These are phyloP conservation scores for Xylaria sp. DNA, from an alignment of 2,329 filamentous ascomycete species.

Conservation along the genomic window DNA sequence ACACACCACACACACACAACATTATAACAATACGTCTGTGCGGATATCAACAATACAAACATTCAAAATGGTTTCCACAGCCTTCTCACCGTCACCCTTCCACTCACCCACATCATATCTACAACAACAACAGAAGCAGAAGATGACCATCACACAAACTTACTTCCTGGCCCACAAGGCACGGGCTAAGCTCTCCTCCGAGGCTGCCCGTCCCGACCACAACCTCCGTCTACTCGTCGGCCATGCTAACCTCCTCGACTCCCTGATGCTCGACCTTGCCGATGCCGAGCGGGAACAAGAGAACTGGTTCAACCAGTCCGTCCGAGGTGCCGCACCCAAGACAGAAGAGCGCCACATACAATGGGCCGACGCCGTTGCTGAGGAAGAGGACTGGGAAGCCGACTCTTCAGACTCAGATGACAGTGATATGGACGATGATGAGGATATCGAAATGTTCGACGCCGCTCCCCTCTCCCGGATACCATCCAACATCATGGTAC, in stretches of 20 bases:
- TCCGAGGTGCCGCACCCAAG: conserved; percentile 74
- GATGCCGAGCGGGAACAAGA: conserved; percentile 96
- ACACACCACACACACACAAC: neutral
- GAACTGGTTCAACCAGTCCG: conserved; percentile 96
- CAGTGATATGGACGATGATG: conserved; percentile 62
- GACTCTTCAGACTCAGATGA: conserved; percentile 69
- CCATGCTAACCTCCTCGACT: conserved; percentile 97
- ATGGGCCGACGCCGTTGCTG: conserved; percentile 83
- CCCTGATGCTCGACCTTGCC: conserved; percentile 89
- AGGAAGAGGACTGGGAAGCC: conserved; percentile 72
- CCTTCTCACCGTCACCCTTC: conserved; percentile 42
- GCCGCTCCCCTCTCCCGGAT: conserved; percentile 59
- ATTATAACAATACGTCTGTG: conserved; percentile 24
- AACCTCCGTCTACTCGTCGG: conserved; percentile 94
- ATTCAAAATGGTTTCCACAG: conserved; percentile 52
- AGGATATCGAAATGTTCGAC: conserved; percentile 67
- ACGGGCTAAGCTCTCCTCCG: conserved; percentile 91
- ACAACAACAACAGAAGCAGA: conserved; percentile 58
- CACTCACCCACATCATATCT: conserved; percentile 48
- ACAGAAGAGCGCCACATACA: conserved; percentile 78
- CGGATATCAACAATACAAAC: conserved; percentile 42
- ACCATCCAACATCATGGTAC: conserved; percentile 50
- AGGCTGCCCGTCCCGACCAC: conserved; percentile 91
- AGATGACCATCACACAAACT: conserved; percentile 97
- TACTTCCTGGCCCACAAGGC: conserved; percentile 99